phyloP scores from a whole-genome alignment of 2,329 filamentous ascomycete species.

The Sordariomycetes sp. region DNA sequence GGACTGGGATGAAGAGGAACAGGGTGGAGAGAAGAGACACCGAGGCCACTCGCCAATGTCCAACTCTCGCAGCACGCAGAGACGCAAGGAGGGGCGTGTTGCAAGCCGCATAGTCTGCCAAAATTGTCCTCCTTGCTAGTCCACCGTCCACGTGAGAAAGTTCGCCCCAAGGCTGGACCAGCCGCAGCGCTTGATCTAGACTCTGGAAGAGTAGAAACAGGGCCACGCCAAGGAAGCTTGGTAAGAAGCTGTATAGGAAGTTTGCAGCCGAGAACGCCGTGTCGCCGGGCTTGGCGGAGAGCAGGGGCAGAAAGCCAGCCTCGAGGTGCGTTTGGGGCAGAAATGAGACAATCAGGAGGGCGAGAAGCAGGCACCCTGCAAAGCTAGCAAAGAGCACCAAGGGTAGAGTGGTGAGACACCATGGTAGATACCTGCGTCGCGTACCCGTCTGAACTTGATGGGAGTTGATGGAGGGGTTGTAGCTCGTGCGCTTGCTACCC shows the following conservation, averaged over 20 bases:
- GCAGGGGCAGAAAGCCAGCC: conserved; percentile 61
- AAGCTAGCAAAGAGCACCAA: conserved; percentile 59
- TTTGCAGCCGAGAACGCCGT: conserved; percentile 76
- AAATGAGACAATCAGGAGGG: conserved; percentile 72
- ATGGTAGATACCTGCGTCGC: conserved; percentile 51
- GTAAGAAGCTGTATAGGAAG: conserved; percentile 76
- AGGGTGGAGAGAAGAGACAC: conserved; percentile 50
- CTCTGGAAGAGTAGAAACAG: conserved; percentile 59
- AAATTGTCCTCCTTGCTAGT: conserved; percentile 51
- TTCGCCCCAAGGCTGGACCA: conserved; percentile 61
- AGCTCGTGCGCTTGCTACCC: conserved; percentile 16
- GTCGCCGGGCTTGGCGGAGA: conserved; percentile 49
- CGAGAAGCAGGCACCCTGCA: conserved; percentile 52
- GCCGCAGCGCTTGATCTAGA: conserved; percentile 55
- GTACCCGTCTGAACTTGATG: conserved; percentile 12
- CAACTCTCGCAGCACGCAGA: conserved; percentile 46
- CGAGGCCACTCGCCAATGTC: conserved; percentile 57
- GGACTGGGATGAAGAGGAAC: conserved; percentile 54
- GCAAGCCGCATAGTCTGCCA: conserved; percentile 60
- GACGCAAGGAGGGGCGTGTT: conserved; percentile 51
- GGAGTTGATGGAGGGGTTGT: conserved; percentile 20
- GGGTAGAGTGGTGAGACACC: conserved; percentile 60
- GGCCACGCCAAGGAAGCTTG: conserved; percentile 56
- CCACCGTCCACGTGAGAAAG: conserved; percentile 47
- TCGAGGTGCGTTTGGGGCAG: conserved; percentile 56